These are phyloP conservation scores for Psilocybe cubensis DNA, from an alignment of 768 basidiomycete genomes.

Conservation along the genomic window DNA sequence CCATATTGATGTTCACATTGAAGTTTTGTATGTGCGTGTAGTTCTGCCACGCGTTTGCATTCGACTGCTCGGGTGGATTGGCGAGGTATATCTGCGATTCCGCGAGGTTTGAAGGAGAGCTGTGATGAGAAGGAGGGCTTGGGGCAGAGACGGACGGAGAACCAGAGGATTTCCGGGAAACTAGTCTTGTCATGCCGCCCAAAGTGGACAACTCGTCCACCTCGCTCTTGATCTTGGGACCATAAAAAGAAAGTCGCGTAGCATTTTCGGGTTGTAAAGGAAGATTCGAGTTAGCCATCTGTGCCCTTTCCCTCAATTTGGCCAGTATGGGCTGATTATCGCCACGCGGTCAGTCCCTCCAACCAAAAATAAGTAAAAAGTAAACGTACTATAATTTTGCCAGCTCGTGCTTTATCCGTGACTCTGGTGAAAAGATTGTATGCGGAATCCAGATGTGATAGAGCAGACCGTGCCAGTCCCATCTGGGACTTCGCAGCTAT, in stretches of 20 bases:
- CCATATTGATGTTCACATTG: constrained; percentile 36
- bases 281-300: constrained; percentile 35
- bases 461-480: constrained; percentile 65
- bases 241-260: constrained; percentile 37
- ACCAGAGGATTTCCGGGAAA: constrained; percentile 52
- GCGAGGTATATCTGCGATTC: constrained; percentile 14
- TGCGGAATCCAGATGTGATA: constrained; percentile 70
- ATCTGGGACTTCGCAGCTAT: constrained; percentile 68
- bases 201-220: constrained; percentile 63
- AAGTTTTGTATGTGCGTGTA: constrained; percentile 37
- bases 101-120: constrained; percentile 41
- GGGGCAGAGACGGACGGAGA: constrained; percentile 49
- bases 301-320: constrained; percentile 58
- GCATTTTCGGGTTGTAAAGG: constrained; percentile 21
- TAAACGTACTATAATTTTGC: constrained; percentile 61
- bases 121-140: constrained; percentile 46
- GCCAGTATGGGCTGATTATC: constrained; percentile 59
- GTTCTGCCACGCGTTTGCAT: constrained; percentile 29
- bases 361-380: neutral
- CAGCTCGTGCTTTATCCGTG: constrained; percentile 52
- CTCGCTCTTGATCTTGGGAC: constrained; percentile 56
- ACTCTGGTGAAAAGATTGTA: constrained; percentile 60
- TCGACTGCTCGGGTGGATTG: constrained; percentile 3
- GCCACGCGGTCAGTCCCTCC: neutral
- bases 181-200: constrained; percentile 66